Conservation (phyloP, 768 basidiomycete species). For the Xanthoconium purpureum region DNA sequence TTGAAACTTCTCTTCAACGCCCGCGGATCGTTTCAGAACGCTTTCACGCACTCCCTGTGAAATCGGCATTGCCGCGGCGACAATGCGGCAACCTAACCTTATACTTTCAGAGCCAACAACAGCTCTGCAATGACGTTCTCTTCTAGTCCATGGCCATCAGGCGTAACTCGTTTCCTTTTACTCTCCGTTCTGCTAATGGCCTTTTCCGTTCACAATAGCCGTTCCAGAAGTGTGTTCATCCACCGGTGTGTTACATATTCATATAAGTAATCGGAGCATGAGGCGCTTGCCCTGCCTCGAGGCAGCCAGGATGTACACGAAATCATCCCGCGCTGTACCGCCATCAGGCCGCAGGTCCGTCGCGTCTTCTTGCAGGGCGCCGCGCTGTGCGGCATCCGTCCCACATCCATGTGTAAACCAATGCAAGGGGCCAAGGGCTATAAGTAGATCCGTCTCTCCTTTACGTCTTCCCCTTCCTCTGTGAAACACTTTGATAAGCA, state of each 20-base stretch:
- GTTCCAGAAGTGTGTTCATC: neutral
- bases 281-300: neutral
- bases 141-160: too few relatives aligned
- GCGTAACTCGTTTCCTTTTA: neutral
- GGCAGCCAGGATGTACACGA: neutral
- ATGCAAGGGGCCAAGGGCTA: constrained; percentile 3
- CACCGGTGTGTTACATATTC: neutral
- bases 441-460: constrained; percentile 13
- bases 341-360: neutral
- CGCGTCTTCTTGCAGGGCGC: constrained; percentile 1
- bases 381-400: constrained; percentile 16
- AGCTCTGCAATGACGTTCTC: too few relatives aligned
- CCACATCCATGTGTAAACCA: constrained; percentile 13
- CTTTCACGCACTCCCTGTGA: too few relatives aligned
- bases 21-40: too few relatives aligned
- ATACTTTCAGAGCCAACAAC: too few relatives aligned
- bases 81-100: too few relatives aligned
- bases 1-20: too few relatives aligned
- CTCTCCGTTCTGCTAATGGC: neutral
- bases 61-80: too few relatives aligned
- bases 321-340: neutral
- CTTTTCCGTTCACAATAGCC: neutral
- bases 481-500: neutral
- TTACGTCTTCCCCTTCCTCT: neutral
- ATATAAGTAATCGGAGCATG: neutral